Base-by-base conservation (phyloP, 176 grass and related monocot species). In the Thalia dealbata region DNA sequence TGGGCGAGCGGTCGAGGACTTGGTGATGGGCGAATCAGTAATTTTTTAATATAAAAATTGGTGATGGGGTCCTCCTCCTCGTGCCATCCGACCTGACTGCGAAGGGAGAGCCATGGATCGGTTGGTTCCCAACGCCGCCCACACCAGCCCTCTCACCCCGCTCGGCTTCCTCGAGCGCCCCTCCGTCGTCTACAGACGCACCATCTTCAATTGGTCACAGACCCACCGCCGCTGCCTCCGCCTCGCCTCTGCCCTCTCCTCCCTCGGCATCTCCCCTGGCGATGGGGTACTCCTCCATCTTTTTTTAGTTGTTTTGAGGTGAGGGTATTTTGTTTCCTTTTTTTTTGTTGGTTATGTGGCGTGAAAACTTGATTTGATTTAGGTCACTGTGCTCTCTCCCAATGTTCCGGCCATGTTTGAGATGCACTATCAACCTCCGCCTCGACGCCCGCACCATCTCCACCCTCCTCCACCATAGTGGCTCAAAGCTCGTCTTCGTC, bases 391-490 rank as follows among this genome's bases (percentile, higher is more conserved):
- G 78, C 67, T 96, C 45, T 24, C 91, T 27, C 92, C 89, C 0
- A 96, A 96, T 68, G 80, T 96, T 22, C 92, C 92, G 66, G 92
- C 92, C 12, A 89, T 92, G 92, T 96, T 92, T 78, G 92, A 96
- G 82, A 73, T 75, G 89, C 89, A 96, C 27, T 96, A 87, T 96
- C 84, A 96, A 96, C 82, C 87, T 80, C 64, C 89, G 86, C 59
- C 92, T 96, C 23, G 86, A 96, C 78, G 80, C 92, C 30, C 92
- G 84, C 80, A 92, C 84, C 1, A 78, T 96, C 12, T 65, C 89
- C 62, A 76, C 89, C 72, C 82, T 89, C 65, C 89, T 96, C 50
- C 84, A 73, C 42, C 92, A 96, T 75, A 77, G 84, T 28, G 84
- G 67, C 46, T 84, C 84, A 38, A 85, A 80, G 82, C 82, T 96